Conservation (phyloP, 2,329 filamentous ascomycete genomes). For the Colletotrichum simmondsii region DNA sequence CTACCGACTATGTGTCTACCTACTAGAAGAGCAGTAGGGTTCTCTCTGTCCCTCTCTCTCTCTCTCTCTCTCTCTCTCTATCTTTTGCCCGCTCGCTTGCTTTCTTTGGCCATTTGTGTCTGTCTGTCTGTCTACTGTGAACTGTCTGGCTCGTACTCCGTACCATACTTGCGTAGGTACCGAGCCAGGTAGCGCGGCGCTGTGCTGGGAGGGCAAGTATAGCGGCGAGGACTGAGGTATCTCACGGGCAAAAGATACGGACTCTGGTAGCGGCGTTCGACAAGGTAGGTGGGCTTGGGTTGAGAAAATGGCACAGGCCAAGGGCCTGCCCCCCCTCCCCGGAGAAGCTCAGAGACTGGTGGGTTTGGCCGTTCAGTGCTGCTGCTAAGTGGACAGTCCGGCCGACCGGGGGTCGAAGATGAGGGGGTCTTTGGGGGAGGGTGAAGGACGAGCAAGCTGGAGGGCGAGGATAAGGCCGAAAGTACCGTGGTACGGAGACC, state of each 20-base stretch:
- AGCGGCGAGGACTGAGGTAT: neutral
- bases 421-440: neutral
- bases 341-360: slow-evolving; percentile 27
- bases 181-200: neutral
- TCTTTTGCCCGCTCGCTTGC: neutral
- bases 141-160: neutral
- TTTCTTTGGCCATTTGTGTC: neutral
- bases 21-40: neutral
- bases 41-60: neutral
- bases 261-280: slow-evolving; percentile 17
- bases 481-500: slow-evolving; percentile 5
- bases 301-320: slow-evolving; percentile 29
- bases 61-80: neutral
- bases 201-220: neutral
- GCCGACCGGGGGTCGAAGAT: slow-evolving; percentile 20
- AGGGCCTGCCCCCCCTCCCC: slow-evolving; percentile 11
- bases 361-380: slow-evolving; percentile 20
- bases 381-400: slow-evolving; percentile 30
- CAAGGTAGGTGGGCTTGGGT: slow-evolving; percentile 31
- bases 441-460: neutral
- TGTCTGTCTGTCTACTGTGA: no score
- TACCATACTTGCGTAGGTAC: neutral
- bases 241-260: slow-evolving; percentile 1
- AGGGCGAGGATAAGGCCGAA: slow-evolving; percentile 8
- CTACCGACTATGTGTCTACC: no score